These are phyloP conservation scores for Pseudogymnoascus sp. DNA, from an alignment of 2,329 filamentous ascomycete genomes.

Conservation along the genomic window DNA sequence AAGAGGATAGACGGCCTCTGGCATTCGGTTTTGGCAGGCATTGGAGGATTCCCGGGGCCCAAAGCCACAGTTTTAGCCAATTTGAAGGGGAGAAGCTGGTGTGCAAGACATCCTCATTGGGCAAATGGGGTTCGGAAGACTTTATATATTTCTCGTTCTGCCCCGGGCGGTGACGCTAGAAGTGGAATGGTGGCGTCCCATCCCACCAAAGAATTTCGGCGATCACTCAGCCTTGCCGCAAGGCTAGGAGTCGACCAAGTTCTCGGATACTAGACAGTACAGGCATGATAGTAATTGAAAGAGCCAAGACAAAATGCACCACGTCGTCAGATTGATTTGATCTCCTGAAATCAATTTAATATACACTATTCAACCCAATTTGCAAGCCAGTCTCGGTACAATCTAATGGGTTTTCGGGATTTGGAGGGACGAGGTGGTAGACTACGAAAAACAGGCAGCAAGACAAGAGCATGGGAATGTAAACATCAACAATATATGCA, in stretches of 20 bases:
- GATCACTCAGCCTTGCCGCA: slow-evolving; percentile 6
- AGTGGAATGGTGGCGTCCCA: slow-evolving; percentile 8
- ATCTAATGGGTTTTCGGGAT: not conserved
- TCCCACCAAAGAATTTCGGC: slow-evolving; percentile 7
- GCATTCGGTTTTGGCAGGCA: not conserved
- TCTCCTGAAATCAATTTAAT: not conserved
- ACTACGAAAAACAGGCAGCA: not conserved
- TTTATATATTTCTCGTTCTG: slow-evolving; percentile 11
- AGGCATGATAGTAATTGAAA: not conserved
- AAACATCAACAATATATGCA: not conserved
- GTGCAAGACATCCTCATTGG: not conserved
- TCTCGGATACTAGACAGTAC: not conserved
- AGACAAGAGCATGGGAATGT: not conserved
- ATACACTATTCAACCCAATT: not conserved
- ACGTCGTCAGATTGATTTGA: not conserved
- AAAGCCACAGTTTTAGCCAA: slow-evolving; percentile 4
- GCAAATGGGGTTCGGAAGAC: not conserved
- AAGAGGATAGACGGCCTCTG: slow-evolving; percentile 59
- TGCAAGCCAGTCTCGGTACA: not conserved
- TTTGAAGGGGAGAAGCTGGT: not conserved
- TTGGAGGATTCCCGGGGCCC: slow-evolving; percentile 3
- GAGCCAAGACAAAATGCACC: not conserved
- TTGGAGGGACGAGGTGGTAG: not conserved
- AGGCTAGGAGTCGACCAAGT: not conserved
- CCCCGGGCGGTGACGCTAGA: slow-evolving; percentile 6